Conservation (phyloP, 106 monocot genomes). For the Dioscorea alata region DNA sequence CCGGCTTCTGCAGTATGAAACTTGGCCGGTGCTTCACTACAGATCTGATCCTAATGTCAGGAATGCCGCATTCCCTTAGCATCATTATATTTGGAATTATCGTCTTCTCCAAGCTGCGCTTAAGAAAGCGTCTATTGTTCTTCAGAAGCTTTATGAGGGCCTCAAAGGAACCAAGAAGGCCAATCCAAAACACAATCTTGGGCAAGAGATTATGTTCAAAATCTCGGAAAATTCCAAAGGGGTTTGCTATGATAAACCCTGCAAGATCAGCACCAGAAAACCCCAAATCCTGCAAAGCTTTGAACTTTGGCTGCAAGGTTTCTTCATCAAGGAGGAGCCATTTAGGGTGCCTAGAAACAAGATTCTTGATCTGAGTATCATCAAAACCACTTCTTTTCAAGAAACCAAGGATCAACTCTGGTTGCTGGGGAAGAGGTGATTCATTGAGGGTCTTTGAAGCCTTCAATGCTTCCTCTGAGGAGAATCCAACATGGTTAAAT, state of each 20-base stretch:
- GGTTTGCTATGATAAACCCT: slow-evolving; percentile 5
- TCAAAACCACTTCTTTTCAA: slow-evolving; percentile 8
- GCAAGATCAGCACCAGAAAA: slow-evolving; percentile 10
- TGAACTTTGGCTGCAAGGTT: slow-evolving; percentile 19
- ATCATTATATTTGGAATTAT: slow-evolving; percentile 5
- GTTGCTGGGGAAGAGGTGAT: slow-evolving; percentile 13
- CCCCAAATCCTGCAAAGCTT: slow-evolving; percentile 8
- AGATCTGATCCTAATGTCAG: too few species aligned
- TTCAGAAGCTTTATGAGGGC: neutral
- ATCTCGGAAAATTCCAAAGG: neutral
- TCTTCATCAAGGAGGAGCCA: slow-evolving; percentile 21
- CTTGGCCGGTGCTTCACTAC: neutral
- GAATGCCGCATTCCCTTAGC: neutral
- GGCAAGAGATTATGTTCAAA: neutral
- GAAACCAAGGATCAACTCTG: slow-evolving; percentile 21
- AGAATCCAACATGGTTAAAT: slow-evolving; percentile 23
- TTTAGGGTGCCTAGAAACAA: neutral
- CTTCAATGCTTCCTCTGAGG: slow-evolving; percentile 12
- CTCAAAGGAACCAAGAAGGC: slow-evolving; percentile 1
- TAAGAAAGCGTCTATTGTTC: neutral
- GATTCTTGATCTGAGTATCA: slow-evolving; percentile 7
- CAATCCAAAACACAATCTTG: slow-evolving; percentile 5
- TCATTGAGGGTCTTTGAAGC: slow-evolving; percentile 8
- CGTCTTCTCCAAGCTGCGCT: neutral
- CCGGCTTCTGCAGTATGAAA: neutral